Evolutionary conservation across 129 eudicot genomes (phyloP).

Genomic region (Gnaphalium uliginosum): DNA sequence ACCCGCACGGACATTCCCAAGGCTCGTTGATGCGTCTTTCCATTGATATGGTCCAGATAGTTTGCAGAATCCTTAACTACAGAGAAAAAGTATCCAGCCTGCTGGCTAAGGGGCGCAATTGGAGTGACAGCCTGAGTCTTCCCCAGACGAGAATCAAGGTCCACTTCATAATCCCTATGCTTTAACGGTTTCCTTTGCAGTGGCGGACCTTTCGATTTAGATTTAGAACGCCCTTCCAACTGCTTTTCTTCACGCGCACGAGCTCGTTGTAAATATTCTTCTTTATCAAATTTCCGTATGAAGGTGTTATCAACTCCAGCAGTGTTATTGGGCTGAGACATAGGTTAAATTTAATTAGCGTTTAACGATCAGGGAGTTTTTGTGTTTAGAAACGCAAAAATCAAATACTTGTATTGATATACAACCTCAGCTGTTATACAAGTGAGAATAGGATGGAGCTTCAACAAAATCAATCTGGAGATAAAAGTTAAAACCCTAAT

Average conservation of each 20-base stretch:
- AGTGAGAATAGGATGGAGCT: no score
- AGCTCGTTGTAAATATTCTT: slow-evolving; percentile 91
- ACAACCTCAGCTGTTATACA: no score
- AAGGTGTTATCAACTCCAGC: slow-evolving; percentile 94
- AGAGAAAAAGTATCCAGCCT: slow-evolving; percentile 98
- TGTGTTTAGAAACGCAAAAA: not conserved
- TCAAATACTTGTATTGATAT: not conserved
- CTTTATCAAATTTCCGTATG: slow-evolving; percentile 79
- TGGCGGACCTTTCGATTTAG: slow-evolving; percentile 67
- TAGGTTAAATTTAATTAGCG: slow-evolving; percentile 10
- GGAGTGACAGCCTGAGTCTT: slow-evolving; percentile 75
- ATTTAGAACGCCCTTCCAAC: slow-evolving; percentile 51
- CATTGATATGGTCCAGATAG: slow-evolving; percentile 97
- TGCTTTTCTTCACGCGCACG: slow-evolving; percentile 91
- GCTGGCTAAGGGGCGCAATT: slow-evolving; percentile 15
- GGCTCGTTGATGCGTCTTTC: slow-evolving; percentile 99
- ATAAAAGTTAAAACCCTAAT: no score
- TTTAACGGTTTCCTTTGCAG: slow-evolving; percentile 88
- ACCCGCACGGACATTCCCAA: slow-evolving; percentile 98
- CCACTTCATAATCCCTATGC: slow-evolving; percentile 91
- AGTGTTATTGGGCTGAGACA: slow-evolving; percentile 62
- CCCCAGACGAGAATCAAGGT: slow-evolving; percentile 91
- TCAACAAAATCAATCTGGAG: no score
- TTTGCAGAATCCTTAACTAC: slow-evolving; percentile 99
- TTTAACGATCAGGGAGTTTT: not conserved